Conservation (phyloP, 768 basidiomycete species). For the Boletus sensibilis region DNA sequence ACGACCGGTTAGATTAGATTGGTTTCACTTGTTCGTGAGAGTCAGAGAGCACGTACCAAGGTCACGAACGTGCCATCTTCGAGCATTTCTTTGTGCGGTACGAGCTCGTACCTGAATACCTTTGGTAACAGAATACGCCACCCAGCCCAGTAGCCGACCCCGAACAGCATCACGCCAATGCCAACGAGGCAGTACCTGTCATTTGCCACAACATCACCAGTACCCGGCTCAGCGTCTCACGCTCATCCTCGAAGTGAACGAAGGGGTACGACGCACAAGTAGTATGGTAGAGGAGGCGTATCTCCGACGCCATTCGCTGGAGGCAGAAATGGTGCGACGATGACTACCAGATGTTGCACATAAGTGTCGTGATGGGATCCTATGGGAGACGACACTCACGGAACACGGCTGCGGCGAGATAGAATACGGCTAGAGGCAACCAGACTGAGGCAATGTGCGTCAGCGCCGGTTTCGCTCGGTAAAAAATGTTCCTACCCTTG, state of each 20-base stretch:
- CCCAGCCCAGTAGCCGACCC: slow-evolving; percentile 52
- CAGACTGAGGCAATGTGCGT: slow-evolving; percentile 39
- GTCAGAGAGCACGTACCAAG: slow-evolving; percentile 36
- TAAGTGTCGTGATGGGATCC: slow-evolving; percentile 9
- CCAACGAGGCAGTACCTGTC: slow-evolving; percentile 53
- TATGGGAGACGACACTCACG: slow-evolving; percentile 33
- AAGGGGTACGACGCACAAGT: slow-evolving; percentile 35
- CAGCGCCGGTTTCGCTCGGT: neutral
- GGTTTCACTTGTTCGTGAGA: no score
- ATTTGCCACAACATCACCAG: neutral
- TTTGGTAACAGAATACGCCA: slow-evolving; percentile 53
- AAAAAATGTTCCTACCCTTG: slow-evolving; percentile 37
- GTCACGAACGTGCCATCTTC: slow-evolving; percentile 55
- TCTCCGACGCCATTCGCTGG: slow-evolving; percentile 57
- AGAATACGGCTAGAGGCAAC: slow-evolving; percentile 55
- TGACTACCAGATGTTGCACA: slow-evolving; percentile 33
- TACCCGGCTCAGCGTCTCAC: slow-evolving; percentile 28
- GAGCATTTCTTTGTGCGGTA: slow-evolving; percentile 48
- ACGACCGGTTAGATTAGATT: neutral
- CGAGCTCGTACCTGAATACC: slow-evolving; percentile 47
- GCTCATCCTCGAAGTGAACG: slow-evolving; percentile 28
- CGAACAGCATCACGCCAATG: slow-evolving; percentile 45
- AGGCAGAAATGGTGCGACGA: slow-evolving; percentile 54
- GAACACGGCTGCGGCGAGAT: slow-evolving; percentile 49
- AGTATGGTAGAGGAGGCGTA: slow-evolving; percentile 60